Evolutionary conservation across 805 yeast species (phyloP), one percentile per base, ranked within the genome.

Genomic region (Debaryomyces tyrocola): DNA sequence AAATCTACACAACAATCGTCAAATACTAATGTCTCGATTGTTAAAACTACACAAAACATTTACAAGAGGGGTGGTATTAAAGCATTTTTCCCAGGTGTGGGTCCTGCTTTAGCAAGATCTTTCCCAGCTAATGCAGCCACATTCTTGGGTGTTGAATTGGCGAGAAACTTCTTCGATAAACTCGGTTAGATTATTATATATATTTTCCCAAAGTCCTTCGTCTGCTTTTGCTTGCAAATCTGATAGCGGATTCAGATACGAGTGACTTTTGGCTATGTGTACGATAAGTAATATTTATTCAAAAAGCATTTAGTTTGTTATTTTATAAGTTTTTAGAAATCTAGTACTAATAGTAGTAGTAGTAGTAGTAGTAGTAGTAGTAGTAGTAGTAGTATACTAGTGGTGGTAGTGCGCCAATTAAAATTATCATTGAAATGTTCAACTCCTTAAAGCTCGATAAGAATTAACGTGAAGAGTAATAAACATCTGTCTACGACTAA

Each of bases 91-190:
- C 98, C 98, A 2, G 99, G 99, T 47, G 77, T 92, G 20, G 97
- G 97, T 0, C 97, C 99, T 5, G 98, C 98, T 2, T 73, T 92
- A 60, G 81, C 90, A 20, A 80, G 99, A 67, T 85, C 96, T 35
- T 92, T 94, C 85, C 98, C 98, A 3, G 98, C 98, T 18, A 92
- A 94, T 67, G 99, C 99, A n/a, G 98, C 99, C 7, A 91, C 98
- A 2, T 92, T 92, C 72, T 79, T 90, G 31, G 99, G 98, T 40
- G 98, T 92, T 27, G 99, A 92, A 66, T 60, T 91, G 47, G 88
- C 96, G 20, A 73, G 67, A 53, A 68, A 70, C 50, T 63, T 65
- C 50, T 61, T 73, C 27, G 72, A 70, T 43, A 67, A 67, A 51
- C 52, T 67, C 35, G 55, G 66, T 48, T 70, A 66, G 54, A 43